Conservation (phyloP, 805 yeast genomes). For the Debaryomyces castellii region DNA sequence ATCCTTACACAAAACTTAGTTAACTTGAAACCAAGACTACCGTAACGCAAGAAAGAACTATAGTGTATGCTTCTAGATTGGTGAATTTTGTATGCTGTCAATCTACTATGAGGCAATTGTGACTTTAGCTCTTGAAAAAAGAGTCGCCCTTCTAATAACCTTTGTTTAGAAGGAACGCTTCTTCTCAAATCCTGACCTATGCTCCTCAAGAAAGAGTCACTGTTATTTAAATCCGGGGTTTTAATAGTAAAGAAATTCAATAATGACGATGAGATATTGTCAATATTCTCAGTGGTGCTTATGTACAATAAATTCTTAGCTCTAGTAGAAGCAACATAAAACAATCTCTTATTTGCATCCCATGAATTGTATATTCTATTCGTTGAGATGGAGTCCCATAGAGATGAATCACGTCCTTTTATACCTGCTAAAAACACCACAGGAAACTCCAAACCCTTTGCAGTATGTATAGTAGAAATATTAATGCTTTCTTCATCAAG, state of each 20-base stretch:
- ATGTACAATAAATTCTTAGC: conserved; percentile 49
- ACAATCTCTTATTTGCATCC: conserved; percentile 38
- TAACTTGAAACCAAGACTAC: background rate
- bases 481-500: conserved; percentile 38
- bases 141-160: conserved; percentile 3
- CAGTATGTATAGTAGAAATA: conserved; percentile 68
- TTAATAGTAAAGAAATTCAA: conserved; percentile 10
- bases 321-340: conserved; percentile 69
- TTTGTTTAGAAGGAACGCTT: conserved; percentile 8
- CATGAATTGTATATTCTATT: conserved; percentile 9
- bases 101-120: background rate
- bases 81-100: background rate
- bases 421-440: conserved; percentile 51
- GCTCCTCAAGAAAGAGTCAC: conserved; percentile 5
- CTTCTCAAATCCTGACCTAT: conserved; percentile 10
- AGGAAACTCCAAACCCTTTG: conserved; percentile 76
- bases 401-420: conserved; percentile 4
- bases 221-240: conserved; percentile 10
- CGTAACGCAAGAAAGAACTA: background rate
- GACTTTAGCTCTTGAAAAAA: background rate
- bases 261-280: conserved; percentile 5
- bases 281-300: conserved; percentile 13
- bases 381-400: conserved; percentile 13
- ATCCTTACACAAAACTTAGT: background rate
- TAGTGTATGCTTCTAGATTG: background rate